phyloP scores from a whole-genome alignment of 2,329 filamentous ascomycete species.

The Colletotrichum magnum region DNA sequence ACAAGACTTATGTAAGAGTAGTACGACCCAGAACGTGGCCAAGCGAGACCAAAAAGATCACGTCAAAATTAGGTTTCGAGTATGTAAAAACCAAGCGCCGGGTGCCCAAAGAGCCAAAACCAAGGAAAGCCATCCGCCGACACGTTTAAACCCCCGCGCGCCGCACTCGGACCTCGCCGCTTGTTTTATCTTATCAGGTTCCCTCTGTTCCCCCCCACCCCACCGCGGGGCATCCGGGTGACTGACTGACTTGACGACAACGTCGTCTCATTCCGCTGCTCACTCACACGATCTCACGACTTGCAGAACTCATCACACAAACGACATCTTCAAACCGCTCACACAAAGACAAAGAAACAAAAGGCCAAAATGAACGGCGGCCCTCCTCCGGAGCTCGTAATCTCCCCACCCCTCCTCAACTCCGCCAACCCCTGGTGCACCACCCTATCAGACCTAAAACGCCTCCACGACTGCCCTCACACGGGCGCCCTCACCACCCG shows the following conservation, averaged over 20 bases:
- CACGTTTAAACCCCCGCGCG: background rate
- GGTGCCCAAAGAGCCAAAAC: background rate
- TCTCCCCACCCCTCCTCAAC: conserved; percentile 79
- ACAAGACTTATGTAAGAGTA: too few relatives aligned
- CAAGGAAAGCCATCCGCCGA: too few relatives aligned
- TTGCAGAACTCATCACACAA: background rate
- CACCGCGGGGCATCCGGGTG: conserved; percentile 1
- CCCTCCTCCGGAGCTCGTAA: conserved; percentile 53
- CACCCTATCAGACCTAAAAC: conserved; percentile 70
- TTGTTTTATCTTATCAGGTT: background rate
- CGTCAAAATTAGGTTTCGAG: background rate
- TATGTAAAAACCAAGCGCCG: background rate
- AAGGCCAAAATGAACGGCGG: conserved; percentile 37
- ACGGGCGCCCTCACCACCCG: conserved; percentile 83
- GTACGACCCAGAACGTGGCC: too few relatives aligned
- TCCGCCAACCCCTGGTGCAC: conserved; percentile 85
- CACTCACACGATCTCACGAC: background rate
- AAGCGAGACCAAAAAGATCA: background rate
- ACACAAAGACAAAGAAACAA: too few relatives aligned
- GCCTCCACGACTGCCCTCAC: conserved; percentile 71
- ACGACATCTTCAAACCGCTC: background rate
- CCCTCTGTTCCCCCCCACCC: background rate
- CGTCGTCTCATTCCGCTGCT: background rate
- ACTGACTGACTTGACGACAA: background rate
- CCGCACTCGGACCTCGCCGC: background rate